Evolutionary conservation across 768 basidiomycete genomes (phyloP).

Genomic region (Sporobolomyces roseus): DNA sequence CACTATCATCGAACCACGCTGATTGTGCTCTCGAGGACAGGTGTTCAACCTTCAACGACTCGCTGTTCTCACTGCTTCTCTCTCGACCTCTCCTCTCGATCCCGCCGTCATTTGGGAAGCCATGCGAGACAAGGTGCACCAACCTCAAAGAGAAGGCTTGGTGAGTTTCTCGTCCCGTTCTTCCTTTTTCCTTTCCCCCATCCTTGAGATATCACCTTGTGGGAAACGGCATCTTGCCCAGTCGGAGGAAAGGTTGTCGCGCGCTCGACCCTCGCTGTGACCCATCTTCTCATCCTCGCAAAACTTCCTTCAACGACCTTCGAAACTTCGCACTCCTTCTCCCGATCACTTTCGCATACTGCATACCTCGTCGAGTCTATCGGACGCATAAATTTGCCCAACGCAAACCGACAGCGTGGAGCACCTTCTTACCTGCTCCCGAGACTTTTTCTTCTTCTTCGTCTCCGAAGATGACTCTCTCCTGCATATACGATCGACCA

Average conservation of each 20-base stretch:
- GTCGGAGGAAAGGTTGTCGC: no score
- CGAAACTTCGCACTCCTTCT: not conserved
- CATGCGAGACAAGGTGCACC: slow-evolving; percentile 97
- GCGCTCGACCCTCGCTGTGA: not conserved
- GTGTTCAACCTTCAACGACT: slow-evolving; percentile 96
- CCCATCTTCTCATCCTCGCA: not conserved
- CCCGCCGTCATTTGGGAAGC: slow-evolving; percentile 97
- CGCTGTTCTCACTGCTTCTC: slow-evolving; percentile 90
- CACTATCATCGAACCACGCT: not conserved
- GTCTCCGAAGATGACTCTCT: not conserved
- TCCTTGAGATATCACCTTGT: no score
- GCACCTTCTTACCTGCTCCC: not conserved
- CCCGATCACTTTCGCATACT: slow-evolving; percentile 15
- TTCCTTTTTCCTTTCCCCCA: not conserved
- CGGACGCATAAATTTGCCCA: slow-evolving; percentile 1
- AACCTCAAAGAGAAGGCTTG: slow-evolving; percentile 84
- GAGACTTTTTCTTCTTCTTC: not conserved
- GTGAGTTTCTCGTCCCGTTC: slow-evolving; percentile 22
- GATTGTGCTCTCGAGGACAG: slow-evolving; percentile 53
- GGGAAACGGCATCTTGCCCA: no score
- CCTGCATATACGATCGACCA: no score
- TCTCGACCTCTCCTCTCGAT: slow-evolving; percentile 84
- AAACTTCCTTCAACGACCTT: not conserved
- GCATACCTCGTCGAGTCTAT: slow-evolving; percentile 2
- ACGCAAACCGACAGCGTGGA: not conserved